Base-by-base conservation (phyloP, 805 yeast genomes). In the Wickerhamiella slavikovae region DNA sequence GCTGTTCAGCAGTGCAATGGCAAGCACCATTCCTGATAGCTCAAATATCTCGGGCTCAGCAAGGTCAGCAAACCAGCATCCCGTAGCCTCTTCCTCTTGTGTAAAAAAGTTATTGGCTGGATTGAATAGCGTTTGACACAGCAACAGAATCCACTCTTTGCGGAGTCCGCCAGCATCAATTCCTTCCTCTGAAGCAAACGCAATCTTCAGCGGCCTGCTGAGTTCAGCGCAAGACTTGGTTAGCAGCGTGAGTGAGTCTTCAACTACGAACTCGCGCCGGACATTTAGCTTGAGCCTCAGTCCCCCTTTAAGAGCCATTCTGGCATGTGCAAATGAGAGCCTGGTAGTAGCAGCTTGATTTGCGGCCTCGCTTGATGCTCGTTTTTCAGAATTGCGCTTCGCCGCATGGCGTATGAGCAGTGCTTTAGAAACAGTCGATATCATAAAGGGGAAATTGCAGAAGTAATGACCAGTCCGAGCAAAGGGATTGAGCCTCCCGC, bases 131-230 rank as follows among this genome's bases (percentile, higher is more conserved):
- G 73, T 72, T 34, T 65, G 66, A 1, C 77, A 70, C 23, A 89
- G 54, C 23, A 83, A 51, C 28, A 69, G 57, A 49, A 89, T 83
- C 98, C 98, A 85, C 44, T 85, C 98, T 44, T 82, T 83, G 42
- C 74, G 68, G 34, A 85, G 59, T 0, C 98, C 98, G 2, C 98
- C 96, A 1, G 82, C 95, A 54, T 85, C 98, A 15, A 85, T 66
- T 0, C 96, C 98, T 0, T 83, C 91, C 45, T 85, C 98, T 35
- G 71, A 71, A 3, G 73, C 54, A 48, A 89, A 85, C 41, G 77
- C 83, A 6, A 89, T 73, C 36, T 68, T 63, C 18, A 85, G 51
- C 2, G 79, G 65, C 44, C 83, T 82, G 41, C 74, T 69, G 34
- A 82, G 57, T 23, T 39, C 34, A 9, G 28, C 16, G 8, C 49